phyloP scores from a whole-genome alignment of 192 early-diverging fungal species.

The Podila epigama region DNA sequence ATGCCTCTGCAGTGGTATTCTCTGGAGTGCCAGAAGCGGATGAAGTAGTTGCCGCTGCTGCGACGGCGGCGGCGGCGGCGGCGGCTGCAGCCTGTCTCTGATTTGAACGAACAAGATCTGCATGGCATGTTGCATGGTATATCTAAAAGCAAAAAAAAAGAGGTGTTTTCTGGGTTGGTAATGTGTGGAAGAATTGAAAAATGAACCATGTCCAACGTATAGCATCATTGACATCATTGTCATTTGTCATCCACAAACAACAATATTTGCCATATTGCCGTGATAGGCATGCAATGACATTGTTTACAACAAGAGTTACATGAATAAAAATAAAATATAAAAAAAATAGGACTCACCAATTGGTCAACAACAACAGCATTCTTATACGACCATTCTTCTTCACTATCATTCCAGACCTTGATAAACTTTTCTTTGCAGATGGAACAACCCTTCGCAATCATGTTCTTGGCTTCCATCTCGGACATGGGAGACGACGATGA shows the following conservation, averaged over 20 bases:
- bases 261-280: too few relatives aligned
- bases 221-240: too few relatives aligned
- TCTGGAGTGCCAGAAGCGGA: not conserved
- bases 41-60: not conserved
- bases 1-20: not conserved
- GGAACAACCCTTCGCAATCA: constrained; percentile 65
- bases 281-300: too few relatives aligned
- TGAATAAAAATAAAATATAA: not conserved
- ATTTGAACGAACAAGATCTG: constrained; percentile 52
- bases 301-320: too few relatives aligned
- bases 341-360: constrained; percentile 42
- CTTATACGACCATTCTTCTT: constrained; percentile 78
- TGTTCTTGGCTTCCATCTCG: constrained; percentile 53
- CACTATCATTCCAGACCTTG: constrained; percentile 75
- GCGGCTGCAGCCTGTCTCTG: constrained; percentile 24
- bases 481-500: too few relatives aligned
- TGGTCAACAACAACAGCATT: constrained; percentile 71
- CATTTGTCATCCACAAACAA: too few relatives aligned
- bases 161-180: too few relatives aligned
- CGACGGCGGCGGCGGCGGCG: not conserved
- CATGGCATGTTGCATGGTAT: constrained; percentile 67
- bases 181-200: not conserved
- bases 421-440: constrained; percentile 82
- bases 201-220: constrained; percentile 41
- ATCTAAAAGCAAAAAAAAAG: constrained; percentile 40